Evolutionary conservation across 371 early-diverging fungal genomes (phyloP).

Genomic region (Mucor plumbeus): DNA sequence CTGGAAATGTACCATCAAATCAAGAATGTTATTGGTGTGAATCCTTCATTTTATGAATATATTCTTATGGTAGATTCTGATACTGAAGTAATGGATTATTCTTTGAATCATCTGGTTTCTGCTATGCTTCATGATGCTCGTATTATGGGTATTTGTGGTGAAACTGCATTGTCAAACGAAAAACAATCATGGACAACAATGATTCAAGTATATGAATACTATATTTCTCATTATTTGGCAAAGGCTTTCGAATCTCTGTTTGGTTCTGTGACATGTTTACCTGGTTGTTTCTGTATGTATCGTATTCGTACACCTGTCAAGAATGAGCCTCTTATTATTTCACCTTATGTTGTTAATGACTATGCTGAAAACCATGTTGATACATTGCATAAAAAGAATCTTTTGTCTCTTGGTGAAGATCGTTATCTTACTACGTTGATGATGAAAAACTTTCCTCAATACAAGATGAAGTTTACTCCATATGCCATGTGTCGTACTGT

Average conservation of each 20-base stretch:
- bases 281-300: slow-evolving; percentile 97
- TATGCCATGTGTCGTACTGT: slow-evolving; percentile 92
- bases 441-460: slow-evolving; percentile 97
- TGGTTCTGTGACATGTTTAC: slow-evolving; percentile 95
- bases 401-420: slow-evolving; percentile 84
- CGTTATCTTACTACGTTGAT: slow-evolving; percentile 97
- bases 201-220: slow-evolving; percentile 99
- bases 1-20: slow-evolving; percentile 91
- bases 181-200: slow-evolving; percentile 93
- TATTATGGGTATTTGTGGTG: slow-evolving; percentile 93
- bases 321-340: slow-evolving; percentile 88
- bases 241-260: slow-evolving; percentile 99
- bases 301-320: slow-evolving; percentile 82
- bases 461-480: slow-evolving; percentile 95
- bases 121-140: slow-evolving; percentile 81
- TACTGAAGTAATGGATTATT: slow-evolving; percentile 83
- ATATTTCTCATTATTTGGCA: slow-evolving; percentile 96
- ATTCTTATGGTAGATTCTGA: slow-evolving; percentile 96
- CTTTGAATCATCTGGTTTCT: slow-evolving; percentile 80
- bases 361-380: slow-evolving; percentile 96
- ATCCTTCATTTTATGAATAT: slow-evolving; percentile 89
- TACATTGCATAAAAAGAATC: slow-evolving; percentile 97
- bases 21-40: slow-evolving; percentile 91
- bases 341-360: slow-evolving; percentile 88
- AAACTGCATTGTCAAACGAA: slow-evolving; percentile 89